Evolutionary conservation across 345 rosid genomes (phyloP), one percentile per base, ranked within the genome.

Genomic region (Triadica sebifera): DNA sequence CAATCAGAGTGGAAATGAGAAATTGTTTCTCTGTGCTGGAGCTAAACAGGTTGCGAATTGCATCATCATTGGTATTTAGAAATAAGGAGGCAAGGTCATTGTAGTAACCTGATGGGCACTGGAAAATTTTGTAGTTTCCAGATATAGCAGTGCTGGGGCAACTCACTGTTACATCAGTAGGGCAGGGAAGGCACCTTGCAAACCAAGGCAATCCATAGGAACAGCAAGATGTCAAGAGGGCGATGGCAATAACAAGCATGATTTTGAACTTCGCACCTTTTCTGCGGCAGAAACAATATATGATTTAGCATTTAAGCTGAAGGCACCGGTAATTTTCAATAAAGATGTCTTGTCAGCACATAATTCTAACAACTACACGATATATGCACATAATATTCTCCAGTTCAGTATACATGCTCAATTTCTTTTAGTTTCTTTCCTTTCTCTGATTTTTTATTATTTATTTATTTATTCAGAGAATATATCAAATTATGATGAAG

Each of bases 51-150:
- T 78, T 92, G 70, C 96, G 93, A 70, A 94, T 92, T 12, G 96
- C 97, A 74, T 94, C 97, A 67, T 94, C 98, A 20, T 84, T 92
- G 70, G 97, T 94, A 84, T 88, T 92, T 73, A 94, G 84, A 77
- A 94, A 86, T 50, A 92, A 89, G 58, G 98, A 94, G 53, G 98
- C 97, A 55, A 94, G 92, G 80, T 92, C 96, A 70, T 90, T 94
- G 85, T 90, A 94, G 66, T 89, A 88, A 75, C 83, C 78, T 58
- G 90, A 84, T 29, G 96, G 90, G 67, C 98, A 94, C 61, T 90
- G 97, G 83, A 94, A 94, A 72, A 74, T 92, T 85, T 90, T 94
- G 60, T 77, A 94, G 84, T 89, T 88, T 41, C 96, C 93, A 0
- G 93, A 81, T 24, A 37, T 58, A 58, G 62, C 13, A 58, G 37